Base-by-base conservation (phyloP, 768 basidiomycete species). In the Leucocoprinus leucothites region DNA sequence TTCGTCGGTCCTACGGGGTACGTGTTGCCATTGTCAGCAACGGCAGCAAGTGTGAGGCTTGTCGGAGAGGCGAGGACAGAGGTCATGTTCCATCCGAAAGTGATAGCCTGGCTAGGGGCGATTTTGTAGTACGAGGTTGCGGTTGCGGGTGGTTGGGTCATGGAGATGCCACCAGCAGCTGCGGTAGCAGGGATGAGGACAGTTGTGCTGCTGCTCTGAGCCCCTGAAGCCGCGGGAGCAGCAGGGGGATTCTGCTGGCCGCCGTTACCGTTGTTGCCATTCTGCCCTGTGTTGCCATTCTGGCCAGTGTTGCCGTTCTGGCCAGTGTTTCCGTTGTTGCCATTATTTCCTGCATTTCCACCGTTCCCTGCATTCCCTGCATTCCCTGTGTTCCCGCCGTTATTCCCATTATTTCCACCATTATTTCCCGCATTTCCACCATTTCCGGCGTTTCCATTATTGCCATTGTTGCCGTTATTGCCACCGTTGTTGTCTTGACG, bases 11-110 rank as follows among this genome's bases (percentile, higher is more conserved):
- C 92, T 8, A 96, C 89, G 14, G 91, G 82, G 67, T 93, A 98
- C 1, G 92, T 94, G 70, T 90, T 91, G 2, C 90, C 90, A 65
- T 95, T 94, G 13, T 85, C 84, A 69, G 89, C 89, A 42, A 86
- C 78, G 25, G 94, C 94, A 36, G 83, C 82, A 58, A 96, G 77
- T 13, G 94, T 95, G 57, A 96, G 79, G 60, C 77, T 76, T 2
- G 84, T 81, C 0, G 94, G 94, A 0, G 81, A 85, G 40, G 75
- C 80, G 60, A 87, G 71, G 40, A 98, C 74, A 55, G 77, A 77
- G 14, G 91, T 91, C 63, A 93, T 81, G 70, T 92, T 93, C 95
- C 94, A 97, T 9, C 80, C 94, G 67, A 97, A 91, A 19, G 93
- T 96, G 65, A 97, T 83, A 57, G 75, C 72, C 60, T 91, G 79